Conservation (phyloP, 768 basidiomycete genomes). For the Galerina sulciceps region DNA sequence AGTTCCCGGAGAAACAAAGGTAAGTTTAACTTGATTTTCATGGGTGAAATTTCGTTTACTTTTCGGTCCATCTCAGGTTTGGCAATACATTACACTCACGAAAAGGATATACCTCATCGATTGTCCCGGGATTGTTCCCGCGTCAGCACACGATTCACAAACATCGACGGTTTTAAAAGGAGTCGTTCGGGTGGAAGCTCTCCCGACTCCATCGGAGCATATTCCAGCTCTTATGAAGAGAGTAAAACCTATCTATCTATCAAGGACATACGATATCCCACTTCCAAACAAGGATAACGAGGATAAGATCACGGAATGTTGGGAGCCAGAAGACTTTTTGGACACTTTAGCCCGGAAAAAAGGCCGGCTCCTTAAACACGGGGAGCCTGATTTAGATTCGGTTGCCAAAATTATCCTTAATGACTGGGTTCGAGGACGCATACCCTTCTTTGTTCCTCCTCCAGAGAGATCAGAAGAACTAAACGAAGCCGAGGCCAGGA, state of each 20-base stretch:
- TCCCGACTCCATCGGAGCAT: slow-evolving; percentile 91
- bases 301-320: slow-evolving; percentile 53
- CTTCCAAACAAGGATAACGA: slow-evolving; percentile 62
- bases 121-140: slow-evolving; percentile 97
- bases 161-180: slow-evolving; percentile 95
- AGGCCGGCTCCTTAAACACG: slow-evolving; percentile 90
- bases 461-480: slow-evolving; percentile 80
- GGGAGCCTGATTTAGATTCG: slow-evolving; percentile 90
- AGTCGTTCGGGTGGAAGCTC: slow-evolving; percentile 93
- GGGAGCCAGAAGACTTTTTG: slow-evolving; percentile 81
- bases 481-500: slow-evolving; percentile 65
- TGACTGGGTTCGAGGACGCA: slow-evolving; percentile 97
- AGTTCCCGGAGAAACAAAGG: slow-evolving; percentile 96
- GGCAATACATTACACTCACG: slow-evolving; percentile 99
- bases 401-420: slow-evolving; percentile 94
- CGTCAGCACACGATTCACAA: slow-evolving; percentile 88
- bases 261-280: slow-evolving; percentile 78
- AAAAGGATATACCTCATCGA: slow-evolving; percentile 98
- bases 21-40: slow-evolving; percentile 25
- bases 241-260: slow-evolving; percentile 92
- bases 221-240: slow-evolving; percentile 86
- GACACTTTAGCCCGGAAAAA: slow-evolving; percentile 87
- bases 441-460: slow-evolving; percentile 94
- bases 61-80: slow-evolving; percentile 57
- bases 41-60: neutral